Percentiles rank a stretch among this genome's conserved stretches.
Evolutionary conservation across 768 basidiomycete species (phyloP).

Genomic region (Wakefieldia striispora): DNA sequence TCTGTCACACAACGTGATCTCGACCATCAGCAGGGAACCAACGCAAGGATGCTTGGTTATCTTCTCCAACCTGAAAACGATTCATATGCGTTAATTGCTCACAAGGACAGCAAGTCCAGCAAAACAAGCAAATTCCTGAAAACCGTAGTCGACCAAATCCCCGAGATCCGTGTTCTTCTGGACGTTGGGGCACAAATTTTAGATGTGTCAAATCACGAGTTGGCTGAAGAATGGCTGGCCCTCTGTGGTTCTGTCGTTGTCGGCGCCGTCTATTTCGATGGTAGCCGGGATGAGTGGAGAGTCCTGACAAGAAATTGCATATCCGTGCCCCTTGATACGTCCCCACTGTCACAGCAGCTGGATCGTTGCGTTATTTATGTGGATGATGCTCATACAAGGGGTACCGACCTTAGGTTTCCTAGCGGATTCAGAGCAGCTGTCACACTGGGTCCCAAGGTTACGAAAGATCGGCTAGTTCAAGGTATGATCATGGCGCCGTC

Average conservation of each 20-base stretch:
- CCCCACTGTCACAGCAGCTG: constrained; percentile 14
- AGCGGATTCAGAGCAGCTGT: constrained; percentile 11
- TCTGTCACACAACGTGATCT: constrained; percentile 27
- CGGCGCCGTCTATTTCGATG: constrained; percentile 26
- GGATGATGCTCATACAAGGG: constrained; percentile 17
- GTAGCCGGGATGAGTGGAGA: constrained; percentile 9
- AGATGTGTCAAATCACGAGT: constrained; percentile 42
- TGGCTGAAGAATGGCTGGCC: constrained; percentile 40
- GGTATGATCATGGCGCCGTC: background rate
- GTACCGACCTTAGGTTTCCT: constrained; percentile 17
- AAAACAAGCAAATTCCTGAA: constrained; percentile 27
- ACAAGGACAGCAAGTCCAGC: background rate
- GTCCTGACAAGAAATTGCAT: constrained; percentile 38
- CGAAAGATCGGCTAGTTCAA: constrained; percentile 16
- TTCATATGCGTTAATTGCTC: constrained; percentile 5
- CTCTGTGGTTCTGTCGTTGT: background rate
- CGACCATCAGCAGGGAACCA: constrained; percentile 33
- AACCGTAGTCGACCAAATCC: constrained; percentile 29
- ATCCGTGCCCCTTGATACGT: constrained; percentile 34
- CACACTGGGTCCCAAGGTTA: constrained; percentile 14
- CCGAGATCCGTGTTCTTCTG: constrained; percentile 41
- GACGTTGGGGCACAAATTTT: constrained; percentile 57
- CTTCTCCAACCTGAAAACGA: constrained; percentile 24
- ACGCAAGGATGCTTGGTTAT: constrained; percentile 36
- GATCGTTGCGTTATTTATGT: constrained; percentile 12